phyloP scores from a whole-genome alignment of 768 basidiomycete species.

The Lentinula aciculospora region DNA sequence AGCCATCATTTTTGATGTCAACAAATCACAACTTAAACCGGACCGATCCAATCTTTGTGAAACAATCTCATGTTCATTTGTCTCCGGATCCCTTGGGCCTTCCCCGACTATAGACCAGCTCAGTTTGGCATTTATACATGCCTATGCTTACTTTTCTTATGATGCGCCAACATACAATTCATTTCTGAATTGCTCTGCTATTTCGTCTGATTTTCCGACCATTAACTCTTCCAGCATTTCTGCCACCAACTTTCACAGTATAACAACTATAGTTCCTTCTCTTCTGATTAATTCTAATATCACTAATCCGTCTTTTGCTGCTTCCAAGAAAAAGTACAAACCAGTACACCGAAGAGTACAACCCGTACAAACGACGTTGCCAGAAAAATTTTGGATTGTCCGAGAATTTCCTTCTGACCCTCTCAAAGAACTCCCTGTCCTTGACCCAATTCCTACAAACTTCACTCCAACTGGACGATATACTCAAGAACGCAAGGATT shows the following conservation, averaged over 20 bases:
- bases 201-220: too few relatives aligned
- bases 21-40: background rate
- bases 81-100: background rate
- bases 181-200: background rate
- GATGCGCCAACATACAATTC: background rate
- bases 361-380: slow-evolving; percentile 11
- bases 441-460: slow-evolving; percentile 4
- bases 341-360: slow-evolving; percentile 13
- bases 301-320: background rate
- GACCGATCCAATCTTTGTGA: background rate
- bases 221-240: background rate
- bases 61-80: background rate
- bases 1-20: background rate
- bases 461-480: slow-evolving; percentile 2
- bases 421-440: slow-evolving; percentile 4
- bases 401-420: slow-evolving; percentile 12
- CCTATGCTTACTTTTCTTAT: background rate
- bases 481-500: background rate
- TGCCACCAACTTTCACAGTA: background rate
- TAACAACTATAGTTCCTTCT: too few relatives aligned
- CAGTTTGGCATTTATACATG: background rate
- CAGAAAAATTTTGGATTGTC: slow-evolving; percentile 14
- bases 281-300: too few relatives aligned
- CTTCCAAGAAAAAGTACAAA: slow-evolving; percentile 16
- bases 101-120: background rate